These are phyloP conservation scores for Fusarium zealandicum DNA, from an alignment of 2,329 filamentous ascomycete species.

Conservation along the genomic window DNA sequence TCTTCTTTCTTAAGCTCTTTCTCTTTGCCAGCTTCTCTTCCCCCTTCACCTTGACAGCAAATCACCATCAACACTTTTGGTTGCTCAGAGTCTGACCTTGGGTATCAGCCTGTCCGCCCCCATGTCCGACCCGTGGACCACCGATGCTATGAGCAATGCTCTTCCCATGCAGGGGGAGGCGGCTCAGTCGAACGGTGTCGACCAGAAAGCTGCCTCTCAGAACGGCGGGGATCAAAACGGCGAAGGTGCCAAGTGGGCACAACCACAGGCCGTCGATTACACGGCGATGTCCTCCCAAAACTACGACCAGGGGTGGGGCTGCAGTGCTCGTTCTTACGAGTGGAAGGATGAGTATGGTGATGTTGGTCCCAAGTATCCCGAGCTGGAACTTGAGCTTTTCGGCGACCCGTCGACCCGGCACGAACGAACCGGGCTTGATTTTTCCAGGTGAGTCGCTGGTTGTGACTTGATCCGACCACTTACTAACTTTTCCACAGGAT, in stretches of 20 bases:
- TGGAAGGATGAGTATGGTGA: constrained; percentile 89
- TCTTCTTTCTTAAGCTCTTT: no score
- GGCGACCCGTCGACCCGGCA: constrained; percentile 60
- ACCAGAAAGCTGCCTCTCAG: no score
- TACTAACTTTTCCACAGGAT: constrained; percentile 55
- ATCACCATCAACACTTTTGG: not conserved
- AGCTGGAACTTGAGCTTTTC: constrained; percentile 81
- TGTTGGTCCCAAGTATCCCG: constrained; percentile 73
- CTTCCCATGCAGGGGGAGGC: constrained; percentile 1
- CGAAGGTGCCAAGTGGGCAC: constrained; percentile 52
- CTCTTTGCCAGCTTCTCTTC: no score
- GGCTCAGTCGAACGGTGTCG: not conserved
- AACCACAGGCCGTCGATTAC: constrained; percentile 59
- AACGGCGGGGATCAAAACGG: not conserved
- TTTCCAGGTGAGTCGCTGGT: constrained; percentile 60
- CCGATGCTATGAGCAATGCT: constrained; percentile 7
- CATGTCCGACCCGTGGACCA: constrained; percentile 27
- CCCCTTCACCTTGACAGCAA: no score
- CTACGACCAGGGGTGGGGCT: constrained; percentile 51
- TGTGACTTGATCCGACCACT: constrained; percentile 18
- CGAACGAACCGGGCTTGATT: constrained; percentile 64
- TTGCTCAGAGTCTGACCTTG: not conserved
- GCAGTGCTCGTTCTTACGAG: constrained; percentile 74
- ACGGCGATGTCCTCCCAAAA: constrained; percentile 34
- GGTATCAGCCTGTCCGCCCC: not conserved